Base-by-base conservation (phyloP, 2,329 filamentous ascomycete genomes). In the Calonectria honghensis region DNA sequence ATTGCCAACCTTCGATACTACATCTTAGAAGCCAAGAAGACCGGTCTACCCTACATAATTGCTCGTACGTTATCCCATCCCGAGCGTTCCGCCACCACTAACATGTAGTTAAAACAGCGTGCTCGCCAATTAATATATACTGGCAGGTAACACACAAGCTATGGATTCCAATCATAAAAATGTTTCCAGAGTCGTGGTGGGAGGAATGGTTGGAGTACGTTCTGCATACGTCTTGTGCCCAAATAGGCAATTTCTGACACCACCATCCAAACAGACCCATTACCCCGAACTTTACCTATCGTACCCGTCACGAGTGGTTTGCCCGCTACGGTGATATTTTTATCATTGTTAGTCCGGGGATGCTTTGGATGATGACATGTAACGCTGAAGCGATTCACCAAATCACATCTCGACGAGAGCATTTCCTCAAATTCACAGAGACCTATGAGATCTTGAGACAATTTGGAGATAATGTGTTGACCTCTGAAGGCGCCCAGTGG, bases 381-480 rank as follows among this genome's bases (percentile, higher is more conserved):
- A 91, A 93, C 82, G 90, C 94, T 20, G 92, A 93, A 73, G 90
- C 89, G 24, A 91, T 94, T 70, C 88, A 88, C 72, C 92, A 94
- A 81, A 90, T 96, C 68, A 91, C 91, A 1, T 87, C 89, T 5
- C 88, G 93, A 61, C 89, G 94, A 54, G 93, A 94, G 63, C 90
- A 92, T 74, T 96, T 96, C 80, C 93, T 93, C 57, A 86, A 87
- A 76, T 83, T 81, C 76, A 75, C 81, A 10, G 82, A 83, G 35
- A 79, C 79, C 27, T 87, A 87, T 77, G 80, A 76, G 71, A 82
- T 85, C 54, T 76, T 87, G 67, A 76, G 80, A 18, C 80, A 83
- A 70, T 96, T 93, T 81, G 94, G 94, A 45, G 88, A 91, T 71
- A 96, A 95, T 81, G 89, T 96, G 2, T 85, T 96, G 29, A 91